A percentile compares a stretch with the other conserved stretches of the same genome.
These are phyloP conservation scores for Penium margaritaceum DNA, from an alignment of 139 green algal species.

Conservation along the genomic window DNA sequence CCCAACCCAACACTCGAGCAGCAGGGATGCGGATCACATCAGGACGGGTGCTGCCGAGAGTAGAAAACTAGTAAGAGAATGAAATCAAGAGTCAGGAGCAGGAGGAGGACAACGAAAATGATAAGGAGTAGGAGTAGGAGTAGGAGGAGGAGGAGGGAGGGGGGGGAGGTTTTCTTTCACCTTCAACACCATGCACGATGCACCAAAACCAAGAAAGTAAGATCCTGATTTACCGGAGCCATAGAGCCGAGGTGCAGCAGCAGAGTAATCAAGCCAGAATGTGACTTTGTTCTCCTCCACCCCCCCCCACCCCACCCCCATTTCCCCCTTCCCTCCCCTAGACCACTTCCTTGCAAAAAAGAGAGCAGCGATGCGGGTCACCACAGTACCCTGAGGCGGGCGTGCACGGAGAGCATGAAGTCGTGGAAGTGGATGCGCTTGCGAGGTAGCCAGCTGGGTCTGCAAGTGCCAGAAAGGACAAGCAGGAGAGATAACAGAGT, in stretches of 20 bases:
- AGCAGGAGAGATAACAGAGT: background rate
- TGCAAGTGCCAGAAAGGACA: constrained; percentile 3
- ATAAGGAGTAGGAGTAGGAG: no score
- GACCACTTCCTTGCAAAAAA: constrained; percentile 4
- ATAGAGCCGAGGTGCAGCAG: background rate
- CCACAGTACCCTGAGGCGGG: constrained; percentile 19
- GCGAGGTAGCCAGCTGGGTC: constrained; percentile 33
- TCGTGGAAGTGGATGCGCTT: constrained; percentile 87
- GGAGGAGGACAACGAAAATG: no score
- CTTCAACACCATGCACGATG: no score
- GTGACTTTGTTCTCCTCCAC: background rate
- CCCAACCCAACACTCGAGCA: no score
- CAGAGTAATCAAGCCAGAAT: background rate
- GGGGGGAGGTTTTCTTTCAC: no score
- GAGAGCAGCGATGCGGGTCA: background rate
- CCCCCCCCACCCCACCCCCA: background rate
- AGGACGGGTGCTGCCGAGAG: no score
- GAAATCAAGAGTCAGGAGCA: no score
- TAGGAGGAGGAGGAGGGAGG: no score
- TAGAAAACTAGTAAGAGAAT: no score
- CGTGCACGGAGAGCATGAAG: constrained; percentile 96
- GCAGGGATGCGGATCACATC: no score
- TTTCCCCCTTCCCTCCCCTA: background rate
- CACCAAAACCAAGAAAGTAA: background rate
- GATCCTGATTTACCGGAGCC: no score